Percentiles rank a stretch among this genome's conserved stretches.
These are phyloP conservation scores for Phialophora verrucosa DNA, from an alignment of 2,329 filamentous ascomycete species.

Conservation along the genomic window DNA sequence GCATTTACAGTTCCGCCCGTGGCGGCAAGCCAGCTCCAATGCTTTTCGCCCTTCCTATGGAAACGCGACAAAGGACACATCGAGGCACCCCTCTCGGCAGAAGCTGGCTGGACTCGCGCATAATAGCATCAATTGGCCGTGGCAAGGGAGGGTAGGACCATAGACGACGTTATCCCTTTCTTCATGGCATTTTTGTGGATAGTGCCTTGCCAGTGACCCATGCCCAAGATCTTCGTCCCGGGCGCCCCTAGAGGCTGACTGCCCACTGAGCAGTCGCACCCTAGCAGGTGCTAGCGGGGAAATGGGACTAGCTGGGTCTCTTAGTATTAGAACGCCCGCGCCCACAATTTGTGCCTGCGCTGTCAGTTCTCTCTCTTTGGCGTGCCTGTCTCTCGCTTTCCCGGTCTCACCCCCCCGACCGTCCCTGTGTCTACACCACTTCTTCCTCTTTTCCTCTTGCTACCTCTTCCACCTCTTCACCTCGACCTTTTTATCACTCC, in stretches of 20 bases:
- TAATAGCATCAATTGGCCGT: slow-evolving; percentile 14
- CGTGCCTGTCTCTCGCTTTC: slow-evolving; percentile 30
- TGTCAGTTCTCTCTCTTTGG: slow-evolving; percentile 20
- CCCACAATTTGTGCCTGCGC: slow-evolving; percentile 14
- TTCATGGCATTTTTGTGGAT: slow-evolving; percentile 3
- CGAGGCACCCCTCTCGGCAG: not conserved
- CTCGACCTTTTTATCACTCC: slow-evolving; percentile 16
- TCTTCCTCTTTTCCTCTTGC: slow-evolving; percentile 23
- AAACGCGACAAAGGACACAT: not conserved
- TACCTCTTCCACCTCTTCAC: slow-evolving; percentile 18
- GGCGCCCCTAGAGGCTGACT: slow-evolving; percentile 11
- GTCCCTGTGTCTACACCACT: slow-evolving; percentile 22
- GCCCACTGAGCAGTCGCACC: slow-evolving; percentile 5
- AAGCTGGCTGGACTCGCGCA: slow-evolving; percentile 9
- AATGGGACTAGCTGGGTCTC: slow-evolving; percentile 11
- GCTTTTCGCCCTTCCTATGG: slow-evolving; percentile 4
- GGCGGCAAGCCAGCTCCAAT: slow-evolving; percentile 20
- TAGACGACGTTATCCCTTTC: slow-evolving; percentile 10
- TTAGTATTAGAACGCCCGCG: slow-evolving; percentile 22
- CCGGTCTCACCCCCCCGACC: slow-evolving; percentile 27
- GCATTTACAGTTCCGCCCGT: slow-evolving; percentile 8
- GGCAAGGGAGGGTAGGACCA: not conserved
- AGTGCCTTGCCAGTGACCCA: slow-evolving; percentile 10
- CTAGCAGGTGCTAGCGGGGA: slow-evolving; percentile 17
- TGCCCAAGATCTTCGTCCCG: slow-evolving; percentile 21